Evolutionary conservation across 352 stramenopile species (phyloP), one percentile per base, ranked within the genome.

Genomic region (Globisporangium viniferum): DNA sequence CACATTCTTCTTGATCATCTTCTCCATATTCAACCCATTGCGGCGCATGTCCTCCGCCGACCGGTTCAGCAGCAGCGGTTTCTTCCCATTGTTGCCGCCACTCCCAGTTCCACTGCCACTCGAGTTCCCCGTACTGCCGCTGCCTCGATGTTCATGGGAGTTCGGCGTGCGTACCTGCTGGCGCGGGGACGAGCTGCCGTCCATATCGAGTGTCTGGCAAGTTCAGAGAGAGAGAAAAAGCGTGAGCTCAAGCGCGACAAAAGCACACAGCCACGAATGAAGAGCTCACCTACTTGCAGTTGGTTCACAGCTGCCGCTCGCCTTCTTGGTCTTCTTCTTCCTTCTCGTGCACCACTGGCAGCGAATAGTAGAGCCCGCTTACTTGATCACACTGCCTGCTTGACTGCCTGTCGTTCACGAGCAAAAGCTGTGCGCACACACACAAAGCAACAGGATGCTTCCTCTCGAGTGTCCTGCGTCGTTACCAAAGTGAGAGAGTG

Each of bases 1-100:
- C 35, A 92, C 83, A 69, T 94, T 94, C 65, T 91, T 92, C 72
- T 91, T 83, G 71, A 94, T 90, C 86, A 94, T 94, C 59, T 91
- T 91, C 73, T 94, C 86, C 83, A 92, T 92, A 67, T 91, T 94
- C 41, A 92, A 58, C 18, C 75, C 74, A 71, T 79, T 92, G 56
- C 84, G 86, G 0, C 85, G 82, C 66, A 78, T 15, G 20, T 93
- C 75, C 22, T 90, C 78, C 2, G 73, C 86, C 18, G 67, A 65
- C 18, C 70, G 70, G 59, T 64, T 71, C 69, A 71, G 33, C 49
- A 70, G 27, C 46, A 65, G 33, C 12, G 63, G 68, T 57, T 73
- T 66, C 64, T 73, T 70, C 12, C 65, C 57, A 64, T 56, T 66
- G 18, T 29, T 29, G 9, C 35, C 35, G 9, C 39, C 39, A 46